These are phyloP conservation scores for Desmodesmus armatus DNA, from an alignment of 139 green algal species.

Conservation along the genomic window DNA sequence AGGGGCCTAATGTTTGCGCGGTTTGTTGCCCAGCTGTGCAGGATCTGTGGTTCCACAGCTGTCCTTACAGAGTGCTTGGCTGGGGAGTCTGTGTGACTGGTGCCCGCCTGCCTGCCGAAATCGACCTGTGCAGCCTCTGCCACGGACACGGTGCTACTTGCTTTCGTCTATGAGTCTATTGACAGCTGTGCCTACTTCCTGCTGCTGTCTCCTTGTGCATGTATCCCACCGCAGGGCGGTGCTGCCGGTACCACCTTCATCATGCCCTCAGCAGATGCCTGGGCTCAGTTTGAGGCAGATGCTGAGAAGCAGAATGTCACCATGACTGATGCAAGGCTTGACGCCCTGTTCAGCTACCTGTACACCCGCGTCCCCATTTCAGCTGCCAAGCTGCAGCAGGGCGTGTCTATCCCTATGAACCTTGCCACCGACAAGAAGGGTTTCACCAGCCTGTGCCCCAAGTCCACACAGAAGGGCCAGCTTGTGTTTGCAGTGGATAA, in stretches of 20 bases:
- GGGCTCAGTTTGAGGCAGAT: constrained; percentile 33
- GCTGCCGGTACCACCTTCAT: constrained; percentile 27
- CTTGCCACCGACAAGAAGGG: constrained; percentile 10
- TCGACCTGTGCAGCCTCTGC: too few relatives aligned
- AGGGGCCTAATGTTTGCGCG: too few relatives aligned
- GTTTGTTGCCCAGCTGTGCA: too few relatives aligned
- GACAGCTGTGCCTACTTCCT: too few relatives aligned
- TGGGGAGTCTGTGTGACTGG: too few relatives aligned
- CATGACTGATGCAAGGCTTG: constrained; percentile 23
- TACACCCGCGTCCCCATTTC: background rate
- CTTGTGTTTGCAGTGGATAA: constrained; percentile 16
- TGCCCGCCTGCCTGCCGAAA: too few relatives aligned
- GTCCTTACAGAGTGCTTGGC: too few relatives aligned
- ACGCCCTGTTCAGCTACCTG: constrained; percentile 43
- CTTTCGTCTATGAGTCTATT: too few relatives aligned
- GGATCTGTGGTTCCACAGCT: too few relatives aligned
- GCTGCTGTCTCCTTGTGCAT: too few relatives aligned
- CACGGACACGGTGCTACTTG: too few relatives aligned
- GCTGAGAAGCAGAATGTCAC: constrained; percentile 13
- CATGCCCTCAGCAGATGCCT: constrained; percentile 41
- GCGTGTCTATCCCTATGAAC: background rate
- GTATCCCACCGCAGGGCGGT: constrained; percentile 1
- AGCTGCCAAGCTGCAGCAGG: background rate
- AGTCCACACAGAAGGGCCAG: constrained; percentile 19
- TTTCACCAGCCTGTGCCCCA: constrained; percentile 9